Base-by-base conservation (phyloP, 108 stramenopile species). In the Pseudonitzschia pungens region DNA sequence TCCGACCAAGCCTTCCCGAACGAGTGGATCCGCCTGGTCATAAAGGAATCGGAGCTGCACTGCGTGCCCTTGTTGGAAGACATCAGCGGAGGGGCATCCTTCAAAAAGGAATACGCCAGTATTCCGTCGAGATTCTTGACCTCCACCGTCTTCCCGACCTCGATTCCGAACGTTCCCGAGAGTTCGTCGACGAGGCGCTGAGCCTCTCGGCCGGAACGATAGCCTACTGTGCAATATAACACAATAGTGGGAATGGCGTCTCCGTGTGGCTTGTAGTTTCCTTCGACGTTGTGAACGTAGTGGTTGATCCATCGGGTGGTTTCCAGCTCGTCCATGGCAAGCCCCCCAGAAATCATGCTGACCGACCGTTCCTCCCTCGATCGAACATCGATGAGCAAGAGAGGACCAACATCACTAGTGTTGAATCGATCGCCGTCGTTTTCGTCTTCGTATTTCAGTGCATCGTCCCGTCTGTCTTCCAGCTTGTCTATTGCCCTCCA, bases 141-240 rank as follows among this genome's bases (percentile, higher is more conserved):
- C 27, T 67, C 26, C 0, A 62, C 60, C 4, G 60, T 33, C n/a
- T 62, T 62, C 0, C 66, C 66, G 26, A 48, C 27, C 42, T 50
- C 43, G 28, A 48, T 44, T 15, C 22, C 45, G 27, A n/a, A 67
- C 2, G 66, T 67, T 31, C 33, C 29, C 12, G 60, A 31, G n/a
- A 62, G 36, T 16, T 62, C 60, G 28, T 67, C 66, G 14, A 40
- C 27, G 11, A 67, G 36, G 20, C 66, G 44, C 36, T 50, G 66
- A 22, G 83, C 83, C 57, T 83, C 80, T 52, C 85, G 32, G 20
- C 87, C 87, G 8, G 84, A 85, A 63, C 87, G 81, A 79, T 81
- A 89, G 18, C 88, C 88, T 16, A 89, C 76, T 16, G 88, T 86
- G 59, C 88, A 89, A 44, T 89, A 89, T 33, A 73, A 63, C 32